Conservation (phyloP, 306 rosid species). For the Cucurbita argyrosperma region DNA sequence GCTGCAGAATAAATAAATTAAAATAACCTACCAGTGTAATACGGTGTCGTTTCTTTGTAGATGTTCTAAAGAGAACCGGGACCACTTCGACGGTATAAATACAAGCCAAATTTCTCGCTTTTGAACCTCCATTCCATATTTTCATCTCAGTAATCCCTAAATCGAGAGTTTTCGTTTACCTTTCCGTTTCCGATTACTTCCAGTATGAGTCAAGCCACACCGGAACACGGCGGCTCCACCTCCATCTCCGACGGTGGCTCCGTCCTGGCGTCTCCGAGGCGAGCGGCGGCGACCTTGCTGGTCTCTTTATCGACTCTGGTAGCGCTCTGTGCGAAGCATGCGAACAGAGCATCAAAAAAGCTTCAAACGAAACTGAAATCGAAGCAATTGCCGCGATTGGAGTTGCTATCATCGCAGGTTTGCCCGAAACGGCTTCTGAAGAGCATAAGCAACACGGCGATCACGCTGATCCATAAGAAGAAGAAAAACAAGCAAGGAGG, state of each 20-base stretch:
- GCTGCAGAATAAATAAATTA: too few species aligned
- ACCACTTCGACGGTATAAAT: background rate
- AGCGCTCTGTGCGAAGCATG: slow-evolving; percentile 23
- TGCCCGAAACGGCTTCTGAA: slow-evolving; percentile 50
- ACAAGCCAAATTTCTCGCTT: background rate
- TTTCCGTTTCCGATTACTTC: background rate
- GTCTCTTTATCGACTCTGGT: slow-evolving; percentile 27
- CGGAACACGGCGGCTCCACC: background rate
- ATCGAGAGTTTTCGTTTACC: background rate
- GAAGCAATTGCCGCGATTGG: background rate
- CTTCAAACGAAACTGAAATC: background rate
- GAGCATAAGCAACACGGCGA: slow-evolving; percentile 50
- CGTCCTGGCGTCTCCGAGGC: background rate
- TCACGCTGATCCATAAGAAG: slow-evolving; percentile 21
- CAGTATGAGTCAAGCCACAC: background rate
- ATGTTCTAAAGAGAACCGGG: background rate
- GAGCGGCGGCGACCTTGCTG: slow-evolving; percentile 3
- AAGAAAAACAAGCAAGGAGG: slow-evolving; percentile 15
- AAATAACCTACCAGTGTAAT: background rate
- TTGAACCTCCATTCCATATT: background rate
- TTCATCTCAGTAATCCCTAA: background rate
- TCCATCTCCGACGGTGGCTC: background rate
- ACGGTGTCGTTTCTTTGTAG: background rate
- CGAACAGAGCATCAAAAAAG: slow-evolving; percentile 10
- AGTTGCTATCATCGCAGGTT: slow-evolving; percentile 14